Evolutionary conservation across 2,329 filamentous ascomycete genomes (phyloP).

Genomic region (Calonectria ilicicola): DNA sequence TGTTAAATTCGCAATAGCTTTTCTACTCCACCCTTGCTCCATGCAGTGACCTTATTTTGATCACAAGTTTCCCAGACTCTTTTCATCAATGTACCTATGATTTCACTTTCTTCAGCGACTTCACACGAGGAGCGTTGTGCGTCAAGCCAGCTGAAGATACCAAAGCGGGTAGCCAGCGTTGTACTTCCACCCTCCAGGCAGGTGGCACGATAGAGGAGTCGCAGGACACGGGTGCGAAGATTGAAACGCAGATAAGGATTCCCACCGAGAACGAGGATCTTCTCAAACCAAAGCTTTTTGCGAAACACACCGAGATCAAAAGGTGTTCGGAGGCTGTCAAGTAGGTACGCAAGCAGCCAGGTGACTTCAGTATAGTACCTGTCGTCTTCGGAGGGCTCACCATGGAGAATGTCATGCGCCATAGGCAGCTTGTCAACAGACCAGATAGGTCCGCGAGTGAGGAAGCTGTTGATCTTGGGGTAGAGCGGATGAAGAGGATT

Average conservation of each 20-base stretch:
- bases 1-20: slow-evolving; percentile 40
- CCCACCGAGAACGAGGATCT: slow-evolving; percentile 75
- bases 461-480: slow-evolving; percentile 85
- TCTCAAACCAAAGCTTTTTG: slow-evolving; percentile 77
- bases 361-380: slow-evolving; percentile 77
- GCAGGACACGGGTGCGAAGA: slow-evolving; percentile 69
- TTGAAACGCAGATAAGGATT: slow-evolving; percentile 73
- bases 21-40: slow-evolving; percentile 69
- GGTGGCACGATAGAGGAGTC: slow-evolving; percentile 75
- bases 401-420: slow-evolving; percentile 71
- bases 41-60: slow-evolving; percentile 71
- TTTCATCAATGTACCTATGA: slow-evolving; percentile 66
- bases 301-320: slow-evolving; percentile 72
- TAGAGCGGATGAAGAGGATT: slow-evolving; percentile 88
- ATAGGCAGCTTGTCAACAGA: slow-evolving; percentile 78
- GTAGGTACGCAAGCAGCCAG: slow-evolving; percentile 80
- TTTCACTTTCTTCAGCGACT: slow-evolving; percentile 56
- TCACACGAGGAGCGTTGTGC: slow-evolving; percentile 64
- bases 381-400: slow-evolving; percentile 79
- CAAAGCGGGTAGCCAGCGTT: slow-evolving; percentile 83
- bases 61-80: slow-evolving; percentile 76
- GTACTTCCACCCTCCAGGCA: slow-evolving; percentile 79
- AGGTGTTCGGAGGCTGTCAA: slow-evolving; percentile 72
- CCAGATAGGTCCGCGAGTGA: slow-evolving; percentile 85
- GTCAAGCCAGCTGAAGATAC: slow-evolving; percentile 80